These are phyloP conservation scores for Chaetomium sp. DNA, from an alignment of 2,329 filamentous ascomycete genomes.

Conservation along the genomic window DNA sequence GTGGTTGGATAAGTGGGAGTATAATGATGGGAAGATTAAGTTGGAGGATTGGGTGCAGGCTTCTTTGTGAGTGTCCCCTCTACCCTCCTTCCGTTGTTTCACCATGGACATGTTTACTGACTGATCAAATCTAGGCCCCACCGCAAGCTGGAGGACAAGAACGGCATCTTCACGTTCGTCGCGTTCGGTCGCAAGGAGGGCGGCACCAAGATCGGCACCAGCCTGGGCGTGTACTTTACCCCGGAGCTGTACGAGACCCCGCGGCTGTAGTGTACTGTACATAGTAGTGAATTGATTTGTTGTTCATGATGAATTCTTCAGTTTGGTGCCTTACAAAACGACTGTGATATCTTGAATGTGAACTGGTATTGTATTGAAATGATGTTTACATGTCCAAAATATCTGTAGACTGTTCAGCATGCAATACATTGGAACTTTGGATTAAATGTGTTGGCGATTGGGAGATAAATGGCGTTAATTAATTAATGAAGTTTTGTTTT, in stretches of 20 bases:
- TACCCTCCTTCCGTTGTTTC: neutral
- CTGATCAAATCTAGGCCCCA: neutral
- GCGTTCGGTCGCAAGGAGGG: neutral
- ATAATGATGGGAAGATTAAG: neutral
- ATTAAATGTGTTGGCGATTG: too few species aligned
- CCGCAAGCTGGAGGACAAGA: neutral
- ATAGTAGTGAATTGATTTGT: too few species aligned
- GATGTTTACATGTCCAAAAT: too few species aligned
- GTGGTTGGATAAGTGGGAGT: neutral
- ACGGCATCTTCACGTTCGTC: neutral
- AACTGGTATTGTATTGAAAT: too few species aligned
- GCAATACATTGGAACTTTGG: too few species aligned
- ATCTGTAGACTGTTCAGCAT: too few species aligned
- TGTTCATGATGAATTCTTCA: too few species aligned
- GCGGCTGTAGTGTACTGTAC: too few species aligned
- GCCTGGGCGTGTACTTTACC: neutral
- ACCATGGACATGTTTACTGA: neutral
- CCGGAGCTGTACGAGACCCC: neutral
- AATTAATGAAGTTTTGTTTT: too few species aligned
- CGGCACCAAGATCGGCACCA: neutral
- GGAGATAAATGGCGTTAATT: too few species aligned
- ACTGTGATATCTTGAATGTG: too few species aligned
- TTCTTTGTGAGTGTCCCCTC: neutral
- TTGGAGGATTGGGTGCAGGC: neutral
- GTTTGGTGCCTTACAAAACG: too few species aligned